These are phyloP conservation scores for Pestalotiopsis sp. DNA, from an alignment of 2,329 filamentous ascomycete species.

Conservation along the genomic window DNA sequence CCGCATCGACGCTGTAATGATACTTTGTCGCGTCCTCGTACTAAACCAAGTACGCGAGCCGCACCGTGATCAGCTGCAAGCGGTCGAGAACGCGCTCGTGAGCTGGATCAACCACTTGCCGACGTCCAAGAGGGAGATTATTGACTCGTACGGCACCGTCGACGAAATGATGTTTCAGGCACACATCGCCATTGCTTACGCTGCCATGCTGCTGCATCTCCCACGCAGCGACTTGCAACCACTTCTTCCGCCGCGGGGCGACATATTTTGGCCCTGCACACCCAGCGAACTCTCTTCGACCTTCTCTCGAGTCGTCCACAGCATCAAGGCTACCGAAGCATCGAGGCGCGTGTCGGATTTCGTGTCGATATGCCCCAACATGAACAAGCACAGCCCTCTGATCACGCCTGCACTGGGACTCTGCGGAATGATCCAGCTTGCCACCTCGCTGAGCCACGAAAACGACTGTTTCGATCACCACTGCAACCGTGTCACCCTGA, in stretches of 20 bases:
- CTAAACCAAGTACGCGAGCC: slow-evolving; percentile 1
- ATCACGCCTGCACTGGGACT: slow-evolving; percentile 1
- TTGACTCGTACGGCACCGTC: slow-evolving; percentile 1
- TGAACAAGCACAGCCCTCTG: not conserved
- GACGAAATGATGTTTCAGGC: slow-evolving; percentile 9
- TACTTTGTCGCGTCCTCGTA: not conserved
- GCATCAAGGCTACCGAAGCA: not conserved
- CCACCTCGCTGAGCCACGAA: not conserved
- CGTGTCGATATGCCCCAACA: slow-evolving; percentile 3
- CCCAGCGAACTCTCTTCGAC: not conserved
- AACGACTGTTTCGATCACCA: slow-evolving; percentile 4
- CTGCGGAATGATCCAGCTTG: slow-evolving; percentile 6
- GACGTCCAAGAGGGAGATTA: not conserved
- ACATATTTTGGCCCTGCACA: slow-evolving; percentile 3
- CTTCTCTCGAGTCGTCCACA: not conserved
- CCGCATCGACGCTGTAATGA: slow-evolving; percentile 2
- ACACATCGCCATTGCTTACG: slow-evolving; percentile 3
- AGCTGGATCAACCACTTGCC: not conserved
- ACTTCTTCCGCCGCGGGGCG: not conserved
- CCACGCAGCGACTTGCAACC: slow-evolving; percentile 2
- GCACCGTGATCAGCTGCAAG: slow-evolving; percentile 6
- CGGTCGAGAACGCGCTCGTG: slow-evolving; percentile 1
- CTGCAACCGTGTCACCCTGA: slow-evolving; percentile 5
- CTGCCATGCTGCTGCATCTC: slow-evolving; percentile 4
- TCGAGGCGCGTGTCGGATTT: slow-evolving; percentile 6